phyloP scores from a whole-genome alignment of 2,329 filamentous ascomycete species.

The Colletotrichum sp. region DNA sequence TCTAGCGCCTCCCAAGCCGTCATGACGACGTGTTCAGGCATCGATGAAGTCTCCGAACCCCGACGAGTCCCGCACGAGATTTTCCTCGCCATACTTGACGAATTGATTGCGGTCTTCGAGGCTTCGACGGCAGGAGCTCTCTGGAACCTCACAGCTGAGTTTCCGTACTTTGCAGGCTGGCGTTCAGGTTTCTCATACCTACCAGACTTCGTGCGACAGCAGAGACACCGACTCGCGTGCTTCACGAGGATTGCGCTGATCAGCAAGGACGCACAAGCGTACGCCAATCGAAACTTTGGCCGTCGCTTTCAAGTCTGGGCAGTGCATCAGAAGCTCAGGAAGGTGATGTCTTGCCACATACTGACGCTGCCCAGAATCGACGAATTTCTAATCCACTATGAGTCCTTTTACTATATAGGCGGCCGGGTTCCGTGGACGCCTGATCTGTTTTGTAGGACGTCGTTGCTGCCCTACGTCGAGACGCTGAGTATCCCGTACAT shows the following conservation, averaged over 20 bases:
- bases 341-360: background rate
- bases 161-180: background rate
- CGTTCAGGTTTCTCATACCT: background rate
- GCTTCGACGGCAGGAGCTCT: rapidly evolving
- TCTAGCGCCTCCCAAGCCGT: background rate
- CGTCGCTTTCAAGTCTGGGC: background rate
- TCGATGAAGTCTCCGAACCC: background rate
- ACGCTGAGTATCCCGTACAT: background rate
- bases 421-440: background rate
- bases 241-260: background rate
- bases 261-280: background rate
- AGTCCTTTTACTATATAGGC: rapidly evolving
- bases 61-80: background rate
- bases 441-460: rapidly evolving
- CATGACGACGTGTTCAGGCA: background rate
- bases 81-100: background rate
- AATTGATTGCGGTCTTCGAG: background rate
- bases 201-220: background rate
- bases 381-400: rapidly evolving
- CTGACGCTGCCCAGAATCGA: background rate
- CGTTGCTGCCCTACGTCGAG: rapidly evolving
- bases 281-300: background rate
- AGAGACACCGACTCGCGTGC: background rate
- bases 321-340: background rate
- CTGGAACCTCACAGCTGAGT: background rate